Percentiles rank a stretch among this genome's conserved stretches.
phyloP scores from a whole-genome alignment of 352 stramenopile species.

The Phytophthora megakarya region DNA sequence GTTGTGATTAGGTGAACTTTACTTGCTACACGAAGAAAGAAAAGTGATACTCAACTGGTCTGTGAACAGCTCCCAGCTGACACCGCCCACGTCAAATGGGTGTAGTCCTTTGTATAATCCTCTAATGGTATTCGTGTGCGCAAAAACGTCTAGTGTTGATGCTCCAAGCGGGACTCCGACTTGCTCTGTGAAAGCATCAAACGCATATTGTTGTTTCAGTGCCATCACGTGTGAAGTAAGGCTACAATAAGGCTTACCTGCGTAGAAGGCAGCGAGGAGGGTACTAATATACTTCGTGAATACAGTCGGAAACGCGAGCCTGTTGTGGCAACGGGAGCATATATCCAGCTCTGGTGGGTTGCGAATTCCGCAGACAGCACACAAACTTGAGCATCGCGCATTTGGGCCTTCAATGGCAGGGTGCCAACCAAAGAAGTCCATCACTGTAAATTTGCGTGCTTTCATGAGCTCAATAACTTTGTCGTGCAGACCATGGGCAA shows the following conservation, averaged over 20 bases:
- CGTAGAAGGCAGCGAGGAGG: conserved; percentile 75
- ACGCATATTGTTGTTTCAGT: background rate
- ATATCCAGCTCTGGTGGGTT: conserved; percentile 64
- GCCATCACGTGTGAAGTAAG: background rate
- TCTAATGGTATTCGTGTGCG: conserved; percentile 69
- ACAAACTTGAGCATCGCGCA: conserved; percentile 78
- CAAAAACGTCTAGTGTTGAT: conserved; percentile 74
- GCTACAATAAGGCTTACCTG: conserved; percentile 61
- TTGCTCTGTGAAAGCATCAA: conserved; percentile 46
- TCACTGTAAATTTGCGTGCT: conserved; percentile 68
- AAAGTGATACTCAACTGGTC: conserved; percentile 61
- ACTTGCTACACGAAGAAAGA: background rate
- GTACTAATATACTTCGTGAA: conserved; percentile 83
- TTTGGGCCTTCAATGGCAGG: conserved; percentile 72
- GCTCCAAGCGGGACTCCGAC: conserved; percentile 74
- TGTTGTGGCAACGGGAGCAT: conserved; percentile 63
- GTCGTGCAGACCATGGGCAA: conserved; percentile 61
- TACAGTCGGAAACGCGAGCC: conserved; percentile 67
- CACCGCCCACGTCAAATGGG: conserved; percentile 65
- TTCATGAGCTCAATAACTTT: conserved; percentile 61
- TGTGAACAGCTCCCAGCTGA: conserved; percentile 64
- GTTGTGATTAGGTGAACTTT: conserved; percentile 8
- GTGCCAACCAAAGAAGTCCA: conserved; percentile 84
- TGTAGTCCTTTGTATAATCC: conserved; percentile 72
- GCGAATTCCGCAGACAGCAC: conserved; percentile 71